Evolutionary conservation across 1,139 yeast species (phyloP), one percentile per base, ranked within the genome.

Genomic region (Yamadazyma siamensis): DNA sequence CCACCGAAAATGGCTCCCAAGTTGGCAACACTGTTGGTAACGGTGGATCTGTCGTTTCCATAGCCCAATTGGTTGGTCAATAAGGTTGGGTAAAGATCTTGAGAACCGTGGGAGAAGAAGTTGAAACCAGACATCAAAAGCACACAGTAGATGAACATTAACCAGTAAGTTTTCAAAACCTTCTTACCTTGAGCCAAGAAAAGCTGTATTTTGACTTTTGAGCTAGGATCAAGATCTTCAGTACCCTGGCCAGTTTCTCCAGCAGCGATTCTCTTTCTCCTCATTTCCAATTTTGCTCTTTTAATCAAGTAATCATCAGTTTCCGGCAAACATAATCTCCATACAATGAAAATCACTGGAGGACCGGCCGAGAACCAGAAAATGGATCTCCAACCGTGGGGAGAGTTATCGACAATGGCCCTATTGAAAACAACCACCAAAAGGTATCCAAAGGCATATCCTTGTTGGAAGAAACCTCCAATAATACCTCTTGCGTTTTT

Each of bases 331-430:
- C 49, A 47, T 21, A 46, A 47, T 45, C 71, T 56, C 66, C 67
- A 62, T 16, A 50, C 36, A 27, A 64, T 54, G 28, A 65, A 56
- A 21, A 64, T 39, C 8, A 61, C 60, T 11, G 70, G 65, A 6
- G 65, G 63, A 23, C 71, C 70, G 14, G 71, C 69, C 17, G 62
- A 52, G 33, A 65, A 65, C 66, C 68, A 65, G 47, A 63, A 65
- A 30, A 65, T 38, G 4, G 65, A 49, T 49, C 70, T 56, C 71
- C 72, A 65, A 3, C 55, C 56, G 16, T 35, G 29, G 11, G 27
- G 15, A 6, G 28, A 25, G 17, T 32, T 35, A 22, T 32, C 34
- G 17, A 53, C 56, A 31, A 65, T 46, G 14, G 69, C 70, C 40
- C 71, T 51, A 41, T 59, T 62, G 50, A 65, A 65, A n/a, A 64